Evolutionary conservation across 306 rosid genomes (phyloP), one percentile per base, ranked within the genome.

Genomic region (Trifolium pratense): DNA sequence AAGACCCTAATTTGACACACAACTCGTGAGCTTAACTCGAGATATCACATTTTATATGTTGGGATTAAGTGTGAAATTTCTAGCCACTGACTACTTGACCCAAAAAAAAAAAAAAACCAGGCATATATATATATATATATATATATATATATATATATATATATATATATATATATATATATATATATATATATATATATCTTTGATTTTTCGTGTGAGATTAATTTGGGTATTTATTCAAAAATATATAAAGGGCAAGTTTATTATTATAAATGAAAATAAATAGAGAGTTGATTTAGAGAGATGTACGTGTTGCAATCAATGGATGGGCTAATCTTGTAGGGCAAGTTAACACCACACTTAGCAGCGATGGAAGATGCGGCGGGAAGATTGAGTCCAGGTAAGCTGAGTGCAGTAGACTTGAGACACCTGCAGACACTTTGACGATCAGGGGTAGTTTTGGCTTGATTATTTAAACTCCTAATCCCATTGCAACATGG

Each of bases 321-420:
- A 13, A 86, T 71, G 74, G 62, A 3, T 23, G 84, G 79, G 75
- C 68, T 80, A 75, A 84, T 13, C 70, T 77, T 77, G 85, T 74
- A 91, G 75, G 90, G 87, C 69, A 87, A 42, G 55, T 70, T 52
- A 51, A 84, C 70, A 0, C 83, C 79, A 10, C 85, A 81, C 37
- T 66, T 65, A 11, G 15, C 2, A 12, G 81, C 55, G 37, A 76
- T 61, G 15, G 6, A 1, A 0, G 68, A 37, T 51, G 66, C n/a
- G 2, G 4, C 6, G 9, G 29, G 9, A 39, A 16, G 21, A 15
- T 76, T 72, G 55, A 81, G 13, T 52, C 66, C 78, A 3, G 67
- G 72, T 0, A 76, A 0, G 37, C 15, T 14, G 5, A 26, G 8
- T 11, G 7, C 11, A 4, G 34, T 12, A 15, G 11, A 0, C 40